Percentiles rank a stretch among this genome's conserved stretches.
These are phyloP conservation scores for Guillardia theta DNA, from an alignment of 78 protist species.

Conservation along the genomic window DNA sequence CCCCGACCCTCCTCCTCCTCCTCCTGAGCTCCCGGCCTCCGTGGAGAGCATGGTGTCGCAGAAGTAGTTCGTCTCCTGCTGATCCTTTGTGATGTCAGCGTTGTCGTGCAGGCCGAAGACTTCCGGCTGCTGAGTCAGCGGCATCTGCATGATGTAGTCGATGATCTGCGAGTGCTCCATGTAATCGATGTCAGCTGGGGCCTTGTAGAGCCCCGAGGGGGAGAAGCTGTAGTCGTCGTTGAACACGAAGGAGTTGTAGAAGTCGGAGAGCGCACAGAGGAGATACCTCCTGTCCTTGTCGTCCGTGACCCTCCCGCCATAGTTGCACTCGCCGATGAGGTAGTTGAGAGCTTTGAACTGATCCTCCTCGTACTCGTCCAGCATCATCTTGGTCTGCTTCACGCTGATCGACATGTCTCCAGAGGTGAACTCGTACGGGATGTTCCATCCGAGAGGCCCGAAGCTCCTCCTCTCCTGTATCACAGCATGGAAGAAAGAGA, in stretches of 20 bases:
- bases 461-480: conserved; percentile 55
- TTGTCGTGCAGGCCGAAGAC: conserved; percentile 81
- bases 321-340: conserved; percentile 48
- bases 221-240: conserved; percentile 53
- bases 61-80: conserved; percentile 46
- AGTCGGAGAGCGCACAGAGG: background rate
- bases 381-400: conserved; percentile 49
- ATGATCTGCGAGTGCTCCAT: background rate
- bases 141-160: conserved; percentile 25
- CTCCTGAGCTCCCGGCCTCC: background rate
- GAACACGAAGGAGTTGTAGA: background rate
- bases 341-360: conserved; percentile 41
- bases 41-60: conserved; percentile 27
- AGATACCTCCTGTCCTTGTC: conserved; percentile 46
- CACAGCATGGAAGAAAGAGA: conserved; percentile 60
- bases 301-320: conserved; percentile 57
- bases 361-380: conserved; percentile 28
- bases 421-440: conserved; percentile 67
- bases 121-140: conserved; percentile 53
- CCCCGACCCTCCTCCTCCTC: background rate
- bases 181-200: background rate
- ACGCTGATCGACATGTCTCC: conserved; percentile 54
- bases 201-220: conserved; percentile 54
- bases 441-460: conserved; percentile 73
- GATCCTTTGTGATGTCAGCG: conserved; percentile 72